phyloP scores from a whole-genome alignment of 202 grass and related monocot species.

The Carex arenaria region DNA sequence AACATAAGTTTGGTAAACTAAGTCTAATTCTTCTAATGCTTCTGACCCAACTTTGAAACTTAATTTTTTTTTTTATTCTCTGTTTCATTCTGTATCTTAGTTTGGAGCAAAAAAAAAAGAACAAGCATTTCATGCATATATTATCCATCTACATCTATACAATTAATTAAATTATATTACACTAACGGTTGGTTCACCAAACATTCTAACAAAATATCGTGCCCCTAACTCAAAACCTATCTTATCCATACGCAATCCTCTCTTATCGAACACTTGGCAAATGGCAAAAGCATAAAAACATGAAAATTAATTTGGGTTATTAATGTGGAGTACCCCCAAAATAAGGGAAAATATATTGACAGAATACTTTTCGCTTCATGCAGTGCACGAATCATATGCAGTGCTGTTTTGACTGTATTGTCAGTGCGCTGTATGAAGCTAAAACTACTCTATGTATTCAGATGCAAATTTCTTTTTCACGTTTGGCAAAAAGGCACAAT shows the following conservation, averaged over 20 bases:
- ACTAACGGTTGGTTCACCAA: background rate
- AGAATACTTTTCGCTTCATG: too few relatives aligned
- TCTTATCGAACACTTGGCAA: background rate
- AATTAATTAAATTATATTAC: background rate
- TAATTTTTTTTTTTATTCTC: background rate
- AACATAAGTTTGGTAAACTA: slow-evolving; percentile 9
- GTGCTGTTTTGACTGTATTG: too few relatives aligned
- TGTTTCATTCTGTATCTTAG: background rate
- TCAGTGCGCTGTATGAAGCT: too few relatives aligned
- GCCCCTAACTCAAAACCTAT: background rate
- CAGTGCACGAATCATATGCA: too few relatives aligned
- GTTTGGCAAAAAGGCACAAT: slow-evolving; percentile 3
- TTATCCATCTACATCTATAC: background rate
- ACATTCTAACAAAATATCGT: background rate
- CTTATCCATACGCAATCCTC: background rate
- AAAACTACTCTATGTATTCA: background rate
- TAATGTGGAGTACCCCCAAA: background rate
- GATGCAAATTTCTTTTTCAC: background rate
- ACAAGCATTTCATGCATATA: background rate
- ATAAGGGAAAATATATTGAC: background rate
- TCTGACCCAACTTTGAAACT: background rate
- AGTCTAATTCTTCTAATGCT: slow-evolving; percentile 4
- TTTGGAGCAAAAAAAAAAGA: background rate
- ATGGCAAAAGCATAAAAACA: background rate
- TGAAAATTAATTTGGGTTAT: background rate